phyloP scores from a whole-genome alignment of 208 protist genomes.

The Acanthamoeba culbertsoni region DNA sequence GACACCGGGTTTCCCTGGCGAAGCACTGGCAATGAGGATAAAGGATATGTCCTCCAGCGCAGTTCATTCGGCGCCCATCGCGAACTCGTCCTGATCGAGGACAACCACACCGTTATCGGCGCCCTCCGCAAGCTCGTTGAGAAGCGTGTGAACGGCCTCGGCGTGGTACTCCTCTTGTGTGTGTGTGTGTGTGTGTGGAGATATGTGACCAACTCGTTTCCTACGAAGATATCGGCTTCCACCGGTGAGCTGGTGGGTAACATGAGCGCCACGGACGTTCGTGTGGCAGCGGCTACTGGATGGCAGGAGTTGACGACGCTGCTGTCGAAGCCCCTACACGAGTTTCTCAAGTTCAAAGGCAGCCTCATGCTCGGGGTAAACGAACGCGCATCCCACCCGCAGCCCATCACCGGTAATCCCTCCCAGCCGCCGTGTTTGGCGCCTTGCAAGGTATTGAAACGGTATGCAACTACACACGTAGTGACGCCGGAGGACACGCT shows the following conservation, averaged over 20 bases:
- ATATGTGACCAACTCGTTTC: too few relatives aligned
- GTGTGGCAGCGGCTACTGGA: not conserved
- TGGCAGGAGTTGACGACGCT: not conserved
- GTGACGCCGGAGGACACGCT: not conserved
- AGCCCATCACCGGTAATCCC: not conserved
- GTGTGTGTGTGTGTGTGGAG: too few relatives aligned
- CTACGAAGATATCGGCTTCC: not conserved
- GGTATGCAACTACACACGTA: not conserved
- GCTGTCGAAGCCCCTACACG: not conserved
- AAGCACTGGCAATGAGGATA: not conserved
- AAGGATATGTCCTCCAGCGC: not conserved
- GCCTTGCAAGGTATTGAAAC: not conserved
- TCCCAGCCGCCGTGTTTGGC: too few relatives aligned
- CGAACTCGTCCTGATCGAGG: not conserved
- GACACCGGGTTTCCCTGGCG: not conserved
- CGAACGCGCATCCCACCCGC: not conserved
- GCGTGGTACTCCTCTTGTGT: not conserved
- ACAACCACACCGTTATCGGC: not conserved
- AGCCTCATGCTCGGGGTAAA: not conserved
- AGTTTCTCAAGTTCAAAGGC: slow-evolving; percentile 50
- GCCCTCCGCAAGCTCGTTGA: slow-evolving; percentile 20
- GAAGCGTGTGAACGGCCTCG: slow-evolving; percentile 15
- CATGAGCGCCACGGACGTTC: slow-evolving; percentile 18
- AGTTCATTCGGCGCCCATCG: not conserved
- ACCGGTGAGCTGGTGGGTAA: not conserved